Percentiles rank a stretch among this genome's conserved stretches.
Evolutionary conservation across 2,329 filamentous ascomycete species (phyloP).

Genomic region (Ambrosiella xylebori): DNA sequence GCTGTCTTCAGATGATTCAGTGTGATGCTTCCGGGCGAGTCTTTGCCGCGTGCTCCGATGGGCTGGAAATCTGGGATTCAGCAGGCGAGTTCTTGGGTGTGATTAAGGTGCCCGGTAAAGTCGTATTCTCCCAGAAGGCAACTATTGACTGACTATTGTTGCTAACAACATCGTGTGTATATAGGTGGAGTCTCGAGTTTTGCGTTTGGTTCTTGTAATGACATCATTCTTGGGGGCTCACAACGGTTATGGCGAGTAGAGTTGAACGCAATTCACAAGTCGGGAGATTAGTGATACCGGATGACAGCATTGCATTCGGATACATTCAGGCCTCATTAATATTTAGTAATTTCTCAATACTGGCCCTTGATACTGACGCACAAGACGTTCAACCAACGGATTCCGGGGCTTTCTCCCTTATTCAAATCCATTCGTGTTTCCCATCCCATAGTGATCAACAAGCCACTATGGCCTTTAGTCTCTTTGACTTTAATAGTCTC

Average conservation of each 20-base stretch:
- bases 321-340: too few species aligned
- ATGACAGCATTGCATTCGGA: too few species aligned
- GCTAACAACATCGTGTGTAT: neutral
- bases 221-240: constrained; percentile 10
- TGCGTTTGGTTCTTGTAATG: constrained; percentile 8
- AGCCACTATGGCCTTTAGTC: too few species aligned
- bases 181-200: constrained; percentile 11
- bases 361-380: too few species aligned
- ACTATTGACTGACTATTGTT: neutral
- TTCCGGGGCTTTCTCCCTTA: too few species aligned
- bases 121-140: neutral
- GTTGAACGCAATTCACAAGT: constrained; percentile 3
- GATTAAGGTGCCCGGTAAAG: constrained; percentile 23
- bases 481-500: too few species aligned
- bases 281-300: too few species aligned
- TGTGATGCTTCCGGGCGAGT: constrained; percentile 30
- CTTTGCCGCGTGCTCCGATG: constrained; percentile 32
- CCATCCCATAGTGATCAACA: too few species aligned
- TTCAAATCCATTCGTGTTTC: too few species aligned
- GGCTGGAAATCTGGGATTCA: constrained; percentile 30
- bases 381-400: too few species aligned
- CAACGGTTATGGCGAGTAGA: constrained; percentile 10
- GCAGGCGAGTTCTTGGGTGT: constrained; percentile 29
- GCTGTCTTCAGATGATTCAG: neutral
- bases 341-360: too few species aligned